Evolutionary conservation across 2,329 filamentous ascomycete genomes (phyloP), one percentile per base, ranked within the genome.

Genomic region (Colletotrichum lupini): DNA sequence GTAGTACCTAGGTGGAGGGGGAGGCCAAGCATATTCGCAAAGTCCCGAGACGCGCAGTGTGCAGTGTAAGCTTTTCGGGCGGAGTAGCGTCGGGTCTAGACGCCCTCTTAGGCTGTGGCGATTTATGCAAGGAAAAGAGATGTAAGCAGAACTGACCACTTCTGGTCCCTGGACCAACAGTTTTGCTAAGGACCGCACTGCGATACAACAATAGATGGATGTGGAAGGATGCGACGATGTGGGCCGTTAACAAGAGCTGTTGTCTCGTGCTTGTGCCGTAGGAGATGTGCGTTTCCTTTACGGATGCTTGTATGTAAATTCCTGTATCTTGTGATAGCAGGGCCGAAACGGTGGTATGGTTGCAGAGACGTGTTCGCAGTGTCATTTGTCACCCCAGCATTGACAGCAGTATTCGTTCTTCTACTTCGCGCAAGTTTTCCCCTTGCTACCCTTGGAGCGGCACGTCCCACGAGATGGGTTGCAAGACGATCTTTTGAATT

Each of bases 51-150:
- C 59, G 59, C 55, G 56, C 55, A 46, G 30, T 63, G 55, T 65
- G 56, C 55, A 46, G 30, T 63, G 60, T 65, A 65, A 68, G 70
- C 66, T 73, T 73, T 70, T 70, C 42, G 70, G 62, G 62, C 62
- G 70, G 70, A 57, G 67, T 28, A 73, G 67, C 56, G 49, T 55
- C 26, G 55, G 66, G 55, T 56, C 70, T 69, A 65, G 66, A 73
- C 66, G 46, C 49, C 35, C 37, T 42, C 53, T 55, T 60, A n/a
- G 49, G 66, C 32, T 24, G 60, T 73, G 70, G 67, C 70, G 35
- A 73, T 24, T 65, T 61, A 66, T 70, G 67, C 70, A 73, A 60
- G 42, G 26, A 56, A 61, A 37, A 49, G 59, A 59, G 46, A 65
- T 70, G 60, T 56, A 32, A 35, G 67, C 55, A 53, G 66, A 53